Base-by-base conservation (phyloP, 805 yeast species). In the Zygotorulaspora danielsina region DNA sequence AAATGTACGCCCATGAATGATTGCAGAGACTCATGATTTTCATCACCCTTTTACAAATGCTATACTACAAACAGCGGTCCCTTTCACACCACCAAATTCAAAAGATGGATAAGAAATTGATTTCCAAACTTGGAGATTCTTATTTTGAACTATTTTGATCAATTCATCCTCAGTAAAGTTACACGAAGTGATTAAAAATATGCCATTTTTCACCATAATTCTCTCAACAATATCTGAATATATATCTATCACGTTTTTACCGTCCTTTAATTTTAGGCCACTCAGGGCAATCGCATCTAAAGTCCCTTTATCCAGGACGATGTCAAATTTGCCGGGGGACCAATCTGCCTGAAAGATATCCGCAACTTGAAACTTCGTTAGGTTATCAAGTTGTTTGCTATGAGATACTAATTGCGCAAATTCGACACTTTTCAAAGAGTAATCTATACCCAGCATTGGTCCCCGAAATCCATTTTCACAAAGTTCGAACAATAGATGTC, bases 251-350 rank as follows among this genome's bases (percentile, higher is more conserved):
- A 76, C 72, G 12, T 74, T 70, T 41, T 68, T 65, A 6, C 67
- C 70, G 9, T 64, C 65, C 6, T 63, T 71, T 42, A 74, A 75
- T 15, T 63, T 71, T 2, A 67, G 49, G 16, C 81, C 82, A 59
- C 86, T 85, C 32, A 93, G 70, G 0, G 96, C 97, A 45, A 93
- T 90, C 4, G 99, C 99, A 65, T 93, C 99, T 16, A 93, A 65
- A 0, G 99, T 93, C 6, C 99, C 99, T 60, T 93, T 93, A 63
- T 93, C 99, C 12, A 88, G 65, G 1, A 90, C 75, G 6, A 93
- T 61, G 55, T 89, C 95, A 63, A 76, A 88, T 16, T 66, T 54
- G 3, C 63, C 69, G 2, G 59, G 57, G 21, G 27, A 55, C 67
- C 71, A 72, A 39, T 35, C 31, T 1, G 59, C 54, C 30, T 65